A percentile compares a stretch with the other conserved stretches of the same genome.
Evolutionary conservation across 495 filamentous ascomycete species (phyloP).

Genomic region (Chaetomium cochliodes): DNA sequence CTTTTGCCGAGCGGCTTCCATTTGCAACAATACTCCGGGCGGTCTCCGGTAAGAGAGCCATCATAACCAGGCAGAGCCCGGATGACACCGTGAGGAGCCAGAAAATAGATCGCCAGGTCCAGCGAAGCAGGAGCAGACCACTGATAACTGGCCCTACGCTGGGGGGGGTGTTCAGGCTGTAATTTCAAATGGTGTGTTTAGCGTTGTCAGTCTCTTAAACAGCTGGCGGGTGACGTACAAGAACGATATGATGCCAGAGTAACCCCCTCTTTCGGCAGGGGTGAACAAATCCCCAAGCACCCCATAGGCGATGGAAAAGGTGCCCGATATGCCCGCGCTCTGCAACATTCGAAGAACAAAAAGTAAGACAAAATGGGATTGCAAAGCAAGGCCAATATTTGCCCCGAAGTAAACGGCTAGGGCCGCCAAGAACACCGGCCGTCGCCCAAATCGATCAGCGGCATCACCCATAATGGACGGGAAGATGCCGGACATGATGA

Average conservation of each 20-base stretch:
- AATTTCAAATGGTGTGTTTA: neutral
- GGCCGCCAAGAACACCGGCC: conserved; percentile 37
- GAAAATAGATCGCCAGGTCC: conserved; percentile 6
- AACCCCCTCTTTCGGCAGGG: conserved; percentile 48
- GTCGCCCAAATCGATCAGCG: conserved; percentile 46
- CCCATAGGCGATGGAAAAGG: conserved; percentile 40
- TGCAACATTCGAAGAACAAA: conserved; percentile 52
- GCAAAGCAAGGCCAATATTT: conserved; percentile 52
- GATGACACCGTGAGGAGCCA: neutral
- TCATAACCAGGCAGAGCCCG: neutral
- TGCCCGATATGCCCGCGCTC: conserved; percentile 43
- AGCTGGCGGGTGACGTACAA: neutral
- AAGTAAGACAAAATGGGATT: conserved; percentile 48
- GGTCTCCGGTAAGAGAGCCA: neutral
- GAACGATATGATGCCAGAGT: conserved; percentile 37
- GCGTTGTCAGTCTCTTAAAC: neutral
- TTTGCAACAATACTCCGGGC: neutral
- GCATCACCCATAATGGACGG: conserved; percentile 48
- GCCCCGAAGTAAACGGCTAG: conserved; percentile 37
- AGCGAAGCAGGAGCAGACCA: conserved; percentile 43
- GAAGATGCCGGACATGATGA: conserved; percentile 23
- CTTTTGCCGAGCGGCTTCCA: neutral
- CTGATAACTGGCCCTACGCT: conserved; percentile 53
- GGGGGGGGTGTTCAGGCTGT: conserved; percentile 34
- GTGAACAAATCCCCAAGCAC: conserved; percentile 51